phyloP scores from a whole-genome alignment of 495 filamentous ascomycete genomes.

The Penicillium pulvis region DNA sequence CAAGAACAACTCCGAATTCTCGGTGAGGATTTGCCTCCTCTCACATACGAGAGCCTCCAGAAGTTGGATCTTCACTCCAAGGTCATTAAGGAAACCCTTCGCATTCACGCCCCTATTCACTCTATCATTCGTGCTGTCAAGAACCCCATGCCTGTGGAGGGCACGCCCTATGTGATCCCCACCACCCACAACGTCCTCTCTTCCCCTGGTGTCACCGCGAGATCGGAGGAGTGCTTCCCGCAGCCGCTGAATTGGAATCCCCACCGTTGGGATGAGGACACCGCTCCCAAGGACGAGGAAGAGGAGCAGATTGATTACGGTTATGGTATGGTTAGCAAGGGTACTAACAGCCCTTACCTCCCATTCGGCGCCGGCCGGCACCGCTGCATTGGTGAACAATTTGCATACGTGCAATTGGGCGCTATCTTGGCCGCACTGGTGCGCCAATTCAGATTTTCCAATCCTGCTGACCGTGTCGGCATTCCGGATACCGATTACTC shows the following conservation, averaged over 20 bases:
- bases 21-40: slow-evolving; percentile 50
- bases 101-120: slow-evolving; percentile 66
- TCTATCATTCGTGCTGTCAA: slow-evolving; percentile 64
- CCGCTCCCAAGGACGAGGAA: slow-evolving; percentile 28
- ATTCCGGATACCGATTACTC: slow-evolving; percentile 55
- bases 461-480: slow-evolving; percentile 27
- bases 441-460: slow-evolving; percentile 46
- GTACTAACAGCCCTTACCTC: slow-evolving; percentile 56
- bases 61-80: slow-evolving; percentile 58
- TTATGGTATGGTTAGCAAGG: slow-evolving; percentile 52
- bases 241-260: slow-evolving; percentile 53
- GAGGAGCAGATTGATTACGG: slow-evolving; percentile 52
- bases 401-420: slow-evolving; percentile 55
- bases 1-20: slow-evolving; percentile 55
- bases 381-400: slow-evolving; percentile 60
- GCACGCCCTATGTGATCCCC: slow-evolving; percentile 49
- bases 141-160: slow-evolving; percentile 55
- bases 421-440: slow-evolving; percentile 51
- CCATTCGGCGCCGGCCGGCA: slow-evolving; percentile 59
- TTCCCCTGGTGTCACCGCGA: slow-evolving; percentile 51
- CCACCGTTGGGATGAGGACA: slow-evolving; percentile 51
- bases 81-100: slow-evolving; percentile 63
- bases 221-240: slow-evolving; percentile 46
- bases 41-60: slow-evolving; percentile 57
- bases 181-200: slow-evolving; percentile 51